phyloP scores from a whole-genome alignment of 192 early-diverging fungal genomes.

The Backusella liffmaniae region DNA sequence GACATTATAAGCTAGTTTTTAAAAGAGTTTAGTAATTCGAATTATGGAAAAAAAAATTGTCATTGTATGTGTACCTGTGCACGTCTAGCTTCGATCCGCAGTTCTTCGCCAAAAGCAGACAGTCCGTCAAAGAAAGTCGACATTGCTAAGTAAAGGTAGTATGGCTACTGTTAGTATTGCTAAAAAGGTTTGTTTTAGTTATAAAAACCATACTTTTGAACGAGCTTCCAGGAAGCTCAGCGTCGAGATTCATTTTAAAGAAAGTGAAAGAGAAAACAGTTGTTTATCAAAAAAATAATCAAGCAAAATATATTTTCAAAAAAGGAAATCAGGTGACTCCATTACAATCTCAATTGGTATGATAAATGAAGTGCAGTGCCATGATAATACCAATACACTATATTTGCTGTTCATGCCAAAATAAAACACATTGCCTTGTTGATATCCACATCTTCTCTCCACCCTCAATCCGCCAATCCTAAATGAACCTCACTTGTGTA shows the following conservation, averaged over 20 bases:
- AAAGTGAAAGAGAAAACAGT: background rate
- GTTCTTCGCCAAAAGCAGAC: background rate
- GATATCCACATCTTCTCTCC: too few species aligned
- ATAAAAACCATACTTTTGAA: background rate
- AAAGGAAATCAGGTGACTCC: too few species aligned
- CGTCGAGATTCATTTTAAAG: background rate
- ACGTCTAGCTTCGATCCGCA: constrained; percentile 12
- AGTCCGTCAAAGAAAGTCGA: background rate
- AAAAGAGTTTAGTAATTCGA: background rate
- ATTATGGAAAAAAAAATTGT: background rate
- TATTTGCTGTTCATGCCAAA: too few species aligned
- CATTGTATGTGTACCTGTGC: background rate
- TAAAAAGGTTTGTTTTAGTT: background rate
- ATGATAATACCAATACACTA: too few species aligned
- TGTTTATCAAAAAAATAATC: background rate
- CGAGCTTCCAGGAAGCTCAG: background rate
- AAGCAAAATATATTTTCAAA: background rate
- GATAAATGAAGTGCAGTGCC: too few species aligned
- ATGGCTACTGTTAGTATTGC: background rate
- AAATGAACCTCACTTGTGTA: too few species aligned
- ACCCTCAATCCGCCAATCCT: too few species aligned
- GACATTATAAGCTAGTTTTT: constrained; percentile 7
- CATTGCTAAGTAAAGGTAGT: background rate
- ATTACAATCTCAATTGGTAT: too few species aligned
- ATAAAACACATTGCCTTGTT: too few species aligned